These are phyloP conservation scores for Hypsizygus marmoreus DNA, from an alignment of 768 basidiomycete genomes.

Conservation along the genomic window DNA sequence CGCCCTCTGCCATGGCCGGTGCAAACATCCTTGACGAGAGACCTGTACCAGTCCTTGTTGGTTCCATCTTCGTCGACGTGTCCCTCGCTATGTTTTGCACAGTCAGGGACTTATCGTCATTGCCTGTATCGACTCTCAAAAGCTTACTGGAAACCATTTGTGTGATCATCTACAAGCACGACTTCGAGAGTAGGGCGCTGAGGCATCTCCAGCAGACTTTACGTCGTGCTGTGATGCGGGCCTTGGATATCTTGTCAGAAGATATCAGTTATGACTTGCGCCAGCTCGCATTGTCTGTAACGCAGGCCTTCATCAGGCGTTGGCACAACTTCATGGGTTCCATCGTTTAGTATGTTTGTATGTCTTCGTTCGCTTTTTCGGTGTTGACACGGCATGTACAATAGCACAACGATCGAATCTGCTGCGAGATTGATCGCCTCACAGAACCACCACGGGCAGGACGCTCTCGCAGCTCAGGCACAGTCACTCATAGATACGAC, in stretches of 20 bases:
- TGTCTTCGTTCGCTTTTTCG: background rate
- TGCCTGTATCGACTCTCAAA: conserved; percentile 62
- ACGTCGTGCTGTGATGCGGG: conserved; percentile 51
- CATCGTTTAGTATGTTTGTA: conserved; percentile 49
- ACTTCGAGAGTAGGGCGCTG: conserved; percentile 59
- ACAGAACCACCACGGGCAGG: conserved; percentile 53
- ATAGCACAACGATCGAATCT: conserved; percentile 56
- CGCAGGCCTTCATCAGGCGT: conserved; percentile 63
- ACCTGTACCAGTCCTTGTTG: conserved; percentile 50
- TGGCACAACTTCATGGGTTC: conserved; percentile 56
- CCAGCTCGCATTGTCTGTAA: conserved; percentile 61
- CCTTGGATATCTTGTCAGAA: conserved; percentile 50
- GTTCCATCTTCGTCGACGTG: conserved; percentile 65
- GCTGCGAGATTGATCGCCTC: conserved; percentile 48
- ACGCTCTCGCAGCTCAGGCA: conserved; percentile 59
- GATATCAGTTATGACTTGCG: conserved; percentile 69
- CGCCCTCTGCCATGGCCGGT: conserved; percentile 42
- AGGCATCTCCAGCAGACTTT: conserved; percentile 55
- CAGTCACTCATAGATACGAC: conserved; percentile 54
- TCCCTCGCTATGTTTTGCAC: conserved; percentile 52
- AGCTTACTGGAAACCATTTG: conserved; percentile 63
- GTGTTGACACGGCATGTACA: background rate
- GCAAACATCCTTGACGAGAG: conserved; percentile 45
- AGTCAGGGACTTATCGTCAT: conserved; percentile 40
- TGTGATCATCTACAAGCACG: conserved; percentile 73